Base-by-base conservation (phyloP, 2,329 filamentous ascomycete genomes). In the Cyanodermella asteris region DNA sequence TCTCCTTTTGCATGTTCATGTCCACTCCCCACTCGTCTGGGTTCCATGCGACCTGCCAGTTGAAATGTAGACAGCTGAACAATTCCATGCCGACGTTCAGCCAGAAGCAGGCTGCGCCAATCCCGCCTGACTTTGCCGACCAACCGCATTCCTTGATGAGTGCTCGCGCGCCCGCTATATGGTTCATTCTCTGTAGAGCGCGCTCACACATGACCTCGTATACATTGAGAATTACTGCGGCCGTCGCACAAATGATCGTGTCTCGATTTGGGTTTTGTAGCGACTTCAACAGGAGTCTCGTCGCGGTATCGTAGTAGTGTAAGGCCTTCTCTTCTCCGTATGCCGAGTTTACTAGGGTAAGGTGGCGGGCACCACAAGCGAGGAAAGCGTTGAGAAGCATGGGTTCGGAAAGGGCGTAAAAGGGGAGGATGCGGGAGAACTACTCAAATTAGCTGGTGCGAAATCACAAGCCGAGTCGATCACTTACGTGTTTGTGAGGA, bases 21-120 rank as follows among this genome's bases (percentile, higher is more conserved):
- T 91, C 72, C 11, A 93, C 57, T 1, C 75, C 76, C 82, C 84
- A 93, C 7, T 77, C 67, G 37, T 91, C 78, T 1, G 81, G 82
- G 27, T 91, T 70, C 78, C 81, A 91, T 1, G 77, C 71, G 8
- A 80, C 67, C 35, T 71, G 64, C 74, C 77, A 91, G 43, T 84
- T 81, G 47, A 80, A 80, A 35, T 78, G 72, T 10, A 93, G 55
- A 44, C 81, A 91, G 34, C 69, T 78, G 15, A 93, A 56, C n/a
- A 93, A 57, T 44, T 94, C 84, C 61, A 91, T 74, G 10, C 73
- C 74, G 10, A 91, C 70, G 38, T 90, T 91, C 18, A 93, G 56
- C 82, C 84, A 93, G 50, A 93, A 93, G 45, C 82, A 93, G 1
- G 82, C 80, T 1, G 71, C 66, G 1, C 80, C 82, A 12, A 91